Evolutionary conservation across 1,139 yeast genomes (phyloP), one percentile per base, ranked within the genome.

Genomic region (Magnusiomyces paraingens): DNA sequence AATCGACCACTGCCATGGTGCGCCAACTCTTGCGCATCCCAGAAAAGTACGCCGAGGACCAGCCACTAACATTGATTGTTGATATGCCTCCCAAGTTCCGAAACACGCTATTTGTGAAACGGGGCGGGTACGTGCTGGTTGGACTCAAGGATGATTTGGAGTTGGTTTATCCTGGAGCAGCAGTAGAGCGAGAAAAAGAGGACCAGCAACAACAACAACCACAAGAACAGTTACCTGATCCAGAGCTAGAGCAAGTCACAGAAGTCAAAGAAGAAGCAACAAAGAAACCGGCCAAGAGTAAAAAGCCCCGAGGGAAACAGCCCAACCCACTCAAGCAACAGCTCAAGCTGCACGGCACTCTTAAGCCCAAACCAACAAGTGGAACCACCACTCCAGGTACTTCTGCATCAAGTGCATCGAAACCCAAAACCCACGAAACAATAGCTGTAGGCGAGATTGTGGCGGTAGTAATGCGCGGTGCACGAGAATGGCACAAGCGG

Each of bases 81-180:
- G 63, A 64, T 35, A 63, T 72, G 66, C 72, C 72, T 12, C 70
- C 72, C 22, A 64, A 64, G 57, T 68, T 72, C 54, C 61, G 73
- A 22, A 70, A 69, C 58, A 67, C 71, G 40, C 62, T 68, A 48
- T 70, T 70, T 58, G 67, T 72, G 32, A 66, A 66, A 49, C 64
- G 75, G 2, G 73, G 74, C 14, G 75, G 75, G 12, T 61, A 60
- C 45, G 72, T 68, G 2, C 62, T 72, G 6, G 62, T 69, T 3
- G 64, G 64, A 42, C 49, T 66, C 47, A 64, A 60, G 47, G 61
- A 62, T 3, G 56, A 60, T 2, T 64, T 59, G 32, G 58, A 57
- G 35, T 48, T 55, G 6, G 56, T 12, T 2, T 40, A 40, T 20
- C 15, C 15, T 11, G 22, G 21, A 4, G 14, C 12, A 22, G 44